Conservation (phyloP, 2,329 filamentous ascomycete species). For the Apiospora malaysiana region DNA sequence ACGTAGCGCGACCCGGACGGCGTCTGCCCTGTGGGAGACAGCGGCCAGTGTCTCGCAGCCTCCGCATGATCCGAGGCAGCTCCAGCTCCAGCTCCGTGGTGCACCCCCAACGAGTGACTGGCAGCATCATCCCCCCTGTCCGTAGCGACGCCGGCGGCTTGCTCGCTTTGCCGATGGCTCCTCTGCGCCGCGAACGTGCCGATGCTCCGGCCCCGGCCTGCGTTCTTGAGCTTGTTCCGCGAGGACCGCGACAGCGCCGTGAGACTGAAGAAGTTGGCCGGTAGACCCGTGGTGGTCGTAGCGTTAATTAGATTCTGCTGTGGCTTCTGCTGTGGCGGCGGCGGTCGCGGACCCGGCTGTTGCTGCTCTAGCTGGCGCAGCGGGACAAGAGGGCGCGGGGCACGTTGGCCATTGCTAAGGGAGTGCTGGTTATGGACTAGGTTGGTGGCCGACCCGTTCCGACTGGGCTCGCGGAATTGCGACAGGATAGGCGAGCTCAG, state of each 20-base stretch:
- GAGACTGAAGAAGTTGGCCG: conserved; percentile 17
- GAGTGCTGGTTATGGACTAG: background rate
- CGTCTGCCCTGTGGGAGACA: background rate
- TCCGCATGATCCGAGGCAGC: background rate
- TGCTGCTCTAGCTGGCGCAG: background rate
- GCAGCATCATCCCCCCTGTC: too few species aligned
- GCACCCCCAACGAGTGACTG: background rate
- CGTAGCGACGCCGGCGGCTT: background rate
- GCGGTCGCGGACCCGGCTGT: background rate
- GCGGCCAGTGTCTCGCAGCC: background rate
- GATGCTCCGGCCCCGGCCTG: background rate
- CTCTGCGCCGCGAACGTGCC: background rate
- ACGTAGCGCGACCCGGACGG: background rate
- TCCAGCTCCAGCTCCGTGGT: background rate
- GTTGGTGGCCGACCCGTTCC: background rate
- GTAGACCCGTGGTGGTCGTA: background rate
- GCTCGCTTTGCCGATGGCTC: background rate
- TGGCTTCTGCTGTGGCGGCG: background rate
- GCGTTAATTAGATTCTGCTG: background rate
- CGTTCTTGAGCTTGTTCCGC: background rate
- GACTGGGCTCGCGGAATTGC: background rate
- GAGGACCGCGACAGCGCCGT: conserved; percentile 9
- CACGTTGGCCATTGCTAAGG: background rate
- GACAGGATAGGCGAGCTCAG: background rate
- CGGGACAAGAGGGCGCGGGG: background rate